A percentile compares a stretch with the other conserved stretches of the same genome.
Evolutionary conservation across 352 stramenopile species (phyloP).

Genomic region (Globisporangium recalcitrans): DNA sequence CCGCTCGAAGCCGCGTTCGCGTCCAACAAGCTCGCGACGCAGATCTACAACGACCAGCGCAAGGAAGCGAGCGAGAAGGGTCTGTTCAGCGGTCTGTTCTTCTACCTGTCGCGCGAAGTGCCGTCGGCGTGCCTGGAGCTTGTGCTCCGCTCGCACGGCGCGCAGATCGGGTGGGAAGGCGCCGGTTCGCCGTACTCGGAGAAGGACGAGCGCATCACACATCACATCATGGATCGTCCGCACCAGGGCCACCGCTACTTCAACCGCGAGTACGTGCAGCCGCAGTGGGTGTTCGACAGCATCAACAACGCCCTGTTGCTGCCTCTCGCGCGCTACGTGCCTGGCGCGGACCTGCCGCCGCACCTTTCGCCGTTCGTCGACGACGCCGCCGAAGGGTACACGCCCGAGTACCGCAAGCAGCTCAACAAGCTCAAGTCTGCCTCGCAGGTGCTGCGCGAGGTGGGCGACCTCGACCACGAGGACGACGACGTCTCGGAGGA

Average conservation of each 20-base stretch:
- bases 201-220: conserved; percentile 93
- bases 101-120: conserved; percentile 95
- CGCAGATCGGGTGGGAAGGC: conserved; percentile 94
- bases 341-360: conserved; percentile 89
- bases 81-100: conserved; percentile 79
- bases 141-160: conserved; percentile 92
- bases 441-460: conserved; percentile 63
- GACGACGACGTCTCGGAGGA: conserved; percentile 58
- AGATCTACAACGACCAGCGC: conserved; percentile 77
- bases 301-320: conserved; percentile 96
- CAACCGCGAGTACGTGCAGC: conserved; percentile 97
- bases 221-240: conserved; percentile 95
- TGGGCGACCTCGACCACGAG: conserved; percentile 31
- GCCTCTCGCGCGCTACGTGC: conserved; percentile 89
- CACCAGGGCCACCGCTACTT: conserved; percentile 88
- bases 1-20: conserved; percentile 88
- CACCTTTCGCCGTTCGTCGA: conserved; percentile 96
- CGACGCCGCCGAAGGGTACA: conserved; percentile 95
- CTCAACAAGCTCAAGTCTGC: conserved; percentile 82
- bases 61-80: conserved; percentile 70
- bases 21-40: conserved; percentile 69
- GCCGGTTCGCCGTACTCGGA: conserved; percentile 87
- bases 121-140: conserved; percentile 94
- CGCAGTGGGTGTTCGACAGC: conserved; percentile 98
- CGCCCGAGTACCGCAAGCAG: conserved; percentile 94